phyloP scores from a whole-genome alignment of 23 red algal genomes.

The Gracilaria vermiculophylla region DNA sequence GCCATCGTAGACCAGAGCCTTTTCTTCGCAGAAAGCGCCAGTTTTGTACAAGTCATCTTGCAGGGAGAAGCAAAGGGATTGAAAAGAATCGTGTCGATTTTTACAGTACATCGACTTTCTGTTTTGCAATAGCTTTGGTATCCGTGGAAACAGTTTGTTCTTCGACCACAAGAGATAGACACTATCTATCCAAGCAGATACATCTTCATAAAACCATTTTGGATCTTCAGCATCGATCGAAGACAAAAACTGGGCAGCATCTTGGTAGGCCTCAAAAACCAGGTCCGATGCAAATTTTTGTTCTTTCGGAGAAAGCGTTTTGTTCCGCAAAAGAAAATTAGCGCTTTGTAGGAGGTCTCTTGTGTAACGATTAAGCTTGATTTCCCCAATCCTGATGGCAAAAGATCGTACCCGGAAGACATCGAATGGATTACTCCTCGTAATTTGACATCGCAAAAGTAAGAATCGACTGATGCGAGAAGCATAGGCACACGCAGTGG shows the following conservation, averaged over 20 bases:
- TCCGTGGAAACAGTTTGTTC: not conserved
- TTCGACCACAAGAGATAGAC: slow-evolving; percentile 36
- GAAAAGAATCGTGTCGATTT: not conserved
- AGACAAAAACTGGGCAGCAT: slow-evolving; percentile 12
- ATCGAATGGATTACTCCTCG: slow-evolving; percentile 20
- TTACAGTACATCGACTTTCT: not conserved
- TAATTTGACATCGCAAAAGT: not conserved
- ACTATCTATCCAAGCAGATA: slow-evolving; percentile 58
- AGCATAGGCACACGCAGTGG: not conserved
- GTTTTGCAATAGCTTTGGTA: slow-evolving; percentile 18
- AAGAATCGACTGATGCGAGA: slow-evolving; percentile 2
- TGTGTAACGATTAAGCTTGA: slow-evolving; percentile 3
- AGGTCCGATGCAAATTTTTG: not conserved
- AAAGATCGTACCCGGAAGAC: slow-evolving; percentile 4
- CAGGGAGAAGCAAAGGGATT: not conserved
- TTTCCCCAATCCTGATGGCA: slow-evolving; percentile 23
- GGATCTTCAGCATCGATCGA: slow-evolving; percentile 13
- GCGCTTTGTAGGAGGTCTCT: slow-evolving; percentile 32
- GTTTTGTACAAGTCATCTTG: slow-evolving; percentile 6
- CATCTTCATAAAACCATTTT: slow-evolving; percentile 49
- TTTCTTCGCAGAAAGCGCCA: not conserved
- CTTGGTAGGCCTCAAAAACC: slow-evolving; percentile 13
- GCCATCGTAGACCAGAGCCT: not conserved
- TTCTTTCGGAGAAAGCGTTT: slow-evolving; percentile 8
- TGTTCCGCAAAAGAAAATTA: slow-evolving; percentile 11